phyloP scores from a whole-genome alignment of 257 asterid species.

The Striga asiatica region DNA sequence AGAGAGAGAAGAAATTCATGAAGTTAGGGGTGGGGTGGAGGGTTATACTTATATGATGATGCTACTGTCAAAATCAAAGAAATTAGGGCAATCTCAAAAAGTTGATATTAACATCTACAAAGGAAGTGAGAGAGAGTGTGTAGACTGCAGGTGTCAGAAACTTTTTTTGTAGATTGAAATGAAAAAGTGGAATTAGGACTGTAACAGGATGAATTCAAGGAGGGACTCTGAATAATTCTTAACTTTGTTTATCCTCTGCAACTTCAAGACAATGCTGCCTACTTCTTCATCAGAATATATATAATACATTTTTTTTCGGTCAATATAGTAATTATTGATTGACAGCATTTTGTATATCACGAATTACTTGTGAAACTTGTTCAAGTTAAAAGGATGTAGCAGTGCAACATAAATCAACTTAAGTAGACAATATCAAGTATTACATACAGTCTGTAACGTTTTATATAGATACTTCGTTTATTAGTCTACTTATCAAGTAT shows the following conservation, averaged over 20 bases:
- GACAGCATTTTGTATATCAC: no score
- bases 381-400: no score
- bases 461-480: no score
- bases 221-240: constrained; percentile 15
- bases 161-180: neutral
- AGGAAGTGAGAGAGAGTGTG: constrained; percentile 11
- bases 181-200: constrained; percentile 28
- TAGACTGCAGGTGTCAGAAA: constrained; percentile 26
- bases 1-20: neutral
- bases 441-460: no score
- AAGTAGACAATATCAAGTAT: no score
- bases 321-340: no score
- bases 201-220: constrained; percentile 46
- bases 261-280: neutral
- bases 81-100: constrained; percentile 38
- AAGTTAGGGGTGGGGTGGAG: no score
- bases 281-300: no score
- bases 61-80: constrained; percentile 46
- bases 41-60: constrained; percentile 30
- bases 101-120: constrained; percentile 27
- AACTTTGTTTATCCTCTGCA: neutral
- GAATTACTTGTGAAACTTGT: no score
- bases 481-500: no score
- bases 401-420: no score
- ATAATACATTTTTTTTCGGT: no score